Conservation (phyloP, 257 asterid species). For the Jacaranda mimosifolia region DNA sequence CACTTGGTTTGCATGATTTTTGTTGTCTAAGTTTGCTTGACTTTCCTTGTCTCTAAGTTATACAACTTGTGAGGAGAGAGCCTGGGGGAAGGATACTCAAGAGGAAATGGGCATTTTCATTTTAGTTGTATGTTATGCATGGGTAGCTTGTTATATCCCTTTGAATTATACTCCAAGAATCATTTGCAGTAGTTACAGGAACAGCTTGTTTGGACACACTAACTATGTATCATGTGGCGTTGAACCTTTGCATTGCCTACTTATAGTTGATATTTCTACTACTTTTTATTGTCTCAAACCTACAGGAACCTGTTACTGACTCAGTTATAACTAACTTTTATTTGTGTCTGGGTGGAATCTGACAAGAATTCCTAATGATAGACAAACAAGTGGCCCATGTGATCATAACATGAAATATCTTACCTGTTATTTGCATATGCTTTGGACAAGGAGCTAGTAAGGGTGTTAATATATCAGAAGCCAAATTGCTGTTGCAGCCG, state of each 20-base stretch:
- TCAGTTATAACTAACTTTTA: neutral
- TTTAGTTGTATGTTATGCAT: neutral
- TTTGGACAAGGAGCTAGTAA: conserved; percentile 10
- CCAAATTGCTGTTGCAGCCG: neutral
- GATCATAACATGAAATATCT: neutral
- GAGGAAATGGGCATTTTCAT: no score
- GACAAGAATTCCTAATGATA: conserved; percentile 3
- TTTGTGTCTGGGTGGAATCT: neutral
- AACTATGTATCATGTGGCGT: neutral
- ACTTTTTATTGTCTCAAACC: neutral
- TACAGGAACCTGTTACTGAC: neutral
- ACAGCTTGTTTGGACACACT: neutral
- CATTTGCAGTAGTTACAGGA: neutral
- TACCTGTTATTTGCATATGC: neutral
- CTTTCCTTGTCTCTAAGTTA: conserved; percentile 1
- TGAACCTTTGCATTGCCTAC: conserved; percentile 10
- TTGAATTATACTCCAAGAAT: neutral
- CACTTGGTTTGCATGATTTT: neutral
- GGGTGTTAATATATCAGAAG: neutral
- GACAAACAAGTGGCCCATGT: neutral
- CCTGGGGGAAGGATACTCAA: neutral
- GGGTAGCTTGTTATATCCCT: neutral
- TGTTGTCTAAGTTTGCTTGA: neutral
- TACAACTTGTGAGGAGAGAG: neutral
- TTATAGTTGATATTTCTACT: neutral